A percentile compares a stretch with the other conserved stretches of the same genome.
phyloP scores from a whole-genome alignment of 257 asterid genomes.

The Ilex aquifolium region DNA sequence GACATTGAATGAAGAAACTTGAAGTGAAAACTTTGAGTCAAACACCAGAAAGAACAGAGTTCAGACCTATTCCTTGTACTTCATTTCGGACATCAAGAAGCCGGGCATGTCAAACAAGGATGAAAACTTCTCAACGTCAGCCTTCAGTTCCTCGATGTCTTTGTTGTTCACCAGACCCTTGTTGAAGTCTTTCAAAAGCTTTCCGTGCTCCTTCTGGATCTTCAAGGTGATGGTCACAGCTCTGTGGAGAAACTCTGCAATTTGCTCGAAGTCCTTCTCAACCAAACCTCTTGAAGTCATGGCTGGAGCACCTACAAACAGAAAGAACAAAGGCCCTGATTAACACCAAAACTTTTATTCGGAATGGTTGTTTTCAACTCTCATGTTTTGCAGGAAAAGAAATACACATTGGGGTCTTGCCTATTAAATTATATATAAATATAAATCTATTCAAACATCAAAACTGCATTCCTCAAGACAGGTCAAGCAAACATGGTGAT shows the following conservation, averaged over 20 bases:
- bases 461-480: no score
- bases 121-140: constrained; percentile 80
- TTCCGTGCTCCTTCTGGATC: constrained; percentile 84
- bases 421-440: no score
- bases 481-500: no score
- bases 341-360: no score
- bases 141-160: constrained; percentile 89
- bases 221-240: constrained; percentile 73
- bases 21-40: neutral
- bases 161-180: constrained; percentile 81
- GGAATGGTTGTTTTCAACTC: no score
- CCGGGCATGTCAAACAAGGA: constrained; percentile 91
- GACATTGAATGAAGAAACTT: no score
- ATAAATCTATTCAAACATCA: no score
- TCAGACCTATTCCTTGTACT: constrained; percentile 56
- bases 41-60: neutral
- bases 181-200: constrained; percentile 91
- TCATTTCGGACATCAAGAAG: constrained; percentile 84
- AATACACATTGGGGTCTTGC: no score
- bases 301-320: constrained; percentile 76
- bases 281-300: constrained; percentile 96
- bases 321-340: neutral
- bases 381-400: no score
- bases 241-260: constrained; percentile 88
- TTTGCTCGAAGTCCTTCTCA: constrained; percentile 95